phyloP scores from a whole-genome alignment of 495 filamentous ascomycete genomes.

The Penicillium tannophilum region DNA sequence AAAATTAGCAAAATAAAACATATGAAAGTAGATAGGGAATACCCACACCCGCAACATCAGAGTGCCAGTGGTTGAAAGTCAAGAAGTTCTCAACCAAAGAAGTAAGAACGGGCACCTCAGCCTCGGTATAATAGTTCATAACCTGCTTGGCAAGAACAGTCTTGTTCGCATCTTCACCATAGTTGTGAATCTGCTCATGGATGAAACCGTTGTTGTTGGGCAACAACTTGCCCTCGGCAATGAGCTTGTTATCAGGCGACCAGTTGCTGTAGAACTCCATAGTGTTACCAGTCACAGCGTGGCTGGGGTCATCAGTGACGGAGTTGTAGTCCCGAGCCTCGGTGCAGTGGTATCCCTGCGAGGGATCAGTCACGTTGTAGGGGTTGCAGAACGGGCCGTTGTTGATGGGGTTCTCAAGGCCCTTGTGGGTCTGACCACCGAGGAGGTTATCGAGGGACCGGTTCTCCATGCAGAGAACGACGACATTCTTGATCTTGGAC shows the following conservation, averaged over 20 bases:
- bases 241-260: conserved; percentile 40
- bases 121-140: conserved; percentile 54
- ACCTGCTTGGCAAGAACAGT: conserved; percentile 43
- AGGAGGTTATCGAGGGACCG: conserved; percentile 50
- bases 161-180: conserved; percentile 35
- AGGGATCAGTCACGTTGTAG: conserved; percentile 42
- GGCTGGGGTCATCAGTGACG: conserved; percentile 51
- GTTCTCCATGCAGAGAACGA: conserved; percentile 49
- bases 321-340: conserved; percentile 46
- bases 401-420: conserved; percentile 47
- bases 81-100: conserved; percentile 53
- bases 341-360: conserved; percentile 41
- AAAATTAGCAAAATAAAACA: not conserved
- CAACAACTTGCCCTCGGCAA: conserved; percentile 36
- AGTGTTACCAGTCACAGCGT: conserved; percentile 53
- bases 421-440: conserved; percentile 40
- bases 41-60: conserved; percentile 50
- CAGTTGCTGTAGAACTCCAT: conserved; percentile 53
- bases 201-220: conserved; percentile 49
- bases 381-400: conserved; percentile 49
- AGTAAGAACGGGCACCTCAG: conserved; percentile 49
- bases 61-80: conserved; percentile 56
- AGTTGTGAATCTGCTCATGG: conserved; percentile 46
- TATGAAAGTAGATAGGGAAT: not conserved
- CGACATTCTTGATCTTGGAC: conserved; percentile 50